Base-by-base conservation (phyloP, 1,139 yeast species). In the Scheffersomyces cryptocercus region DNA sequence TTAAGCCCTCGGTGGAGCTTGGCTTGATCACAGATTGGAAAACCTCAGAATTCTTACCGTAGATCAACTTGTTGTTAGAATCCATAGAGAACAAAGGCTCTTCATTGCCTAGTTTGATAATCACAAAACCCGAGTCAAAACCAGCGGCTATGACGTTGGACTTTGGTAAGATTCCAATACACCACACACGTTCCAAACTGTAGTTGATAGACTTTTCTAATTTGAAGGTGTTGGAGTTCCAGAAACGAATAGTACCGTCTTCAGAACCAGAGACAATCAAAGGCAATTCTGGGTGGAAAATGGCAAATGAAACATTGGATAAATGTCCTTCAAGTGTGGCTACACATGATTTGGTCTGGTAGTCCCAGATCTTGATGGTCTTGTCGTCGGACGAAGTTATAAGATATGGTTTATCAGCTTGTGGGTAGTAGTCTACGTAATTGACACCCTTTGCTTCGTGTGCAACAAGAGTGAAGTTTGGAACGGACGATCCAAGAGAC, bases 131-230 rank as follows among this genome's bases (percentile, higher is more conserved):
- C 24, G 93, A 88, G 64, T 93, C 99, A 59, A 89, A 91, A 51
- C 99, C 99, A 47, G 91, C 81, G 6, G 97, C 95, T 51, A 93
- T 77, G 49, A 88, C 75, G 61, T 89, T 90, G 29, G 93, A 79
- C 49, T 85, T 84, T 51, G 85, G 85, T 56, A 85, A 84, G 44
- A 88, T 73, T 33, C 93, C 82, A 46, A 88, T 82, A 76, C 98
- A 91, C 99, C 99, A 93, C 40, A 95, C 95, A 61, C 99, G 83
- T 67, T 93, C 98, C 62, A 93, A 77, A 42, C 96, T 90, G 62
- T 88, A 85, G 66, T 89, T 90, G 53, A 93, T 74, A 4, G 97
- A 85, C 67, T 90, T 91, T 68, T 93, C 98, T 55, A 91, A 78
- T 62, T 85, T 85, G 64, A 85, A 86, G 24, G 95, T 85, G 58